Conservation (phyloP, 768 basidiomycete species). For the Suillus plorans region DNA sequence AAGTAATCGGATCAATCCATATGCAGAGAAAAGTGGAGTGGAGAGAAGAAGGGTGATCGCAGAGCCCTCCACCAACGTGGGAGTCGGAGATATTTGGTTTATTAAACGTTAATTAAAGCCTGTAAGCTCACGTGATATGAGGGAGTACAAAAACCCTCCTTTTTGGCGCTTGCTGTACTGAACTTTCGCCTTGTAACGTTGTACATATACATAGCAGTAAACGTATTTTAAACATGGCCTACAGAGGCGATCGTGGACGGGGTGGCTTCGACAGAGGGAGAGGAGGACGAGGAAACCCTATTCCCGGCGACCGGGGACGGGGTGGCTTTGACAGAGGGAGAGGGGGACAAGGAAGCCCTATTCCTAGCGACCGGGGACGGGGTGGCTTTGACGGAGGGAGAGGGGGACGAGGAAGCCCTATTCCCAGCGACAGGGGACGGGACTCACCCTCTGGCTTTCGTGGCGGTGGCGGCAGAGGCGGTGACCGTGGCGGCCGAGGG, state of each 20-base stretch:
- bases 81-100: too few relatives aligned
- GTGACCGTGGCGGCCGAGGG: conserved; percentile 33
- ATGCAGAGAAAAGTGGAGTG: too few relatives aligned
- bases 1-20: too few relatives aligned
- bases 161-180: background rate
- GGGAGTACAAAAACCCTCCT: background rate
- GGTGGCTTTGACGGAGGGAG: conserved; percentile 27
- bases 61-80: too few relatives aligned
- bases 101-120: too few relatives aligned
- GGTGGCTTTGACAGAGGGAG: conserved; percentile 34
- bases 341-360: conserved; percentile 10
- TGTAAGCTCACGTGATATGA: background rate
- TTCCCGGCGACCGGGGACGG: conserved; percentile 33
- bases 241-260: conserved; percentile 39
- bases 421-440: conserved; percentile 8
- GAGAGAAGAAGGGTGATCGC: too few relatives aligned
- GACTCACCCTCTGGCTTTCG: conserved; percentile 2
- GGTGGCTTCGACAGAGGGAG: conserved; percentile 34
- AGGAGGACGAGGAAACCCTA: conserved; percentile 10
- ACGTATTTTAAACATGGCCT: conserved; percentile 41
- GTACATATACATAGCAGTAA: conserved; percentile 50
- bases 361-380: background rate
- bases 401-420: conserved; percentile 11
- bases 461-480: conserved; percentile 28
- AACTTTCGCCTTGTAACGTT: background rate